These are phyloP conservation scores for Capsicum chinense DNA, from an alignment of 257 asterid genomes.

Conservation along the genomic window DNA sequence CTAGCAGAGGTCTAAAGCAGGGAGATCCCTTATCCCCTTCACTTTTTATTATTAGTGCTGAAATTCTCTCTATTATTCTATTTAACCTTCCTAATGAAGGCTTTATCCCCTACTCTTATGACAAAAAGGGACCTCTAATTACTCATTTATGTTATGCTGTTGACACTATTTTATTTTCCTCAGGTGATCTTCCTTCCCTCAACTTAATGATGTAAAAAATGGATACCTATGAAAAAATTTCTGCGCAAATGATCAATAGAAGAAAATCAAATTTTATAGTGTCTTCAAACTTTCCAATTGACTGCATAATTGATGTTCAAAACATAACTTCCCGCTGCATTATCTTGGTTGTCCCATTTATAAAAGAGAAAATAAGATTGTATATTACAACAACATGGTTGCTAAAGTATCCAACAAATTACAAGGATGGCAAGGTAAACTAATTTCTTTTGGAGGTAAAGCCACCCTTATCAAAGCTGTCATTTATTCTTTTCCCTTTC, in stretches of 20 bases:
- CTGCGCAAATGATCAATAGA: neutral
- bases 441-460: neutral
- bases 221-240: neutral
- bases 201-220: neutral
- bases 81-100: neutral
- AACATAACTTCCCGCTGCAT: too few species aligned
- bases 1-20: neutral
- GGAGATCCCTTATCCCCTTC: neutral
- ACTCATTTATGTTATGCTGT: neutral
- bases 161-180: neutral
- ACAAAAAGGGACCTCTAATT: neutral
- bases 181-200: neutral
- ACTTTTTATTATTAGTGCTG: neutral
- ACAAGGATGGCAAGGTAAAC: neutral
- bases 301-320: neutral
- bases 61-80: neutral
- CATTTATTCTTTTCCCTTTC: neutral
- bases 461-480: neutral
- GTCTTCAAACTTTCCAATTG: too few species aligned
- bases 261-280: too few species aligned
- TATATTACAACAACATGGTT: neutral
- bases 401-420: neutral
- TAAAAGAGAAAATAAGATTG: neutral
- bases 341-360: neutral
- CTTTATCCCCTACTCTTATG: neutral